Conservation (phyloP, 2,329 filamentous ascomycete species). For the Seiridium unicorne region DNA sequence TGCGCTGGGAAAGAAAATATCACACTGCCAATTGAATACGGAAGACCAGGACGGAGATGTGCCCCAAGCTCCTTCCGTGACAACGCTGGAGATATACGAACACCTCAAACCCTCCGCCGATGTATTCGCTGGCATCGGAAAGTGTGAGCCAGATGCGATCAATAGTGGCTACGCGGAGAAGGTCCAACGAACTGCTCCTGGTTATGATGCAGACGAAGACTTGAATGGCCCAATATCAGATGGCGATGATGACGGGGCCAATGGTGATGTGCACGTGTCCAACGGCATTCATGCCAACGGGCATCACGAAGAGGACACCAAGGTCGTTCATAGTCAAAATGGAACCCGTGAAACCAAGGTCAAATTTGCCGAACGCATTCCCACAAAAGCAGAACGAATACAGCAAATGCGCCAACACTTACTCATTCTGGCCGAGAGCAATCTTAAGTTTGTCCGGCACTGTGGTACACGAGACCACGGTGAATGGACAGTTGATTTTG, state of each 20-base stretch:
- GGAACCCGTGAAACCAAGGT: slow-evolving; percentile 37
- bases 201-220: slow-evolving; percentile 24
- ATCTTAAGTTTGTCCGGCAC: slow-evolving; percentile 66
- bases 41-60: slow-evolving; percentile 35
- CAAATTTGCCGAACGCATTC: slow-evolving; percentile 48
- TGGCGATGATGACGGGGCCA: slow-evolving; percentile 32
- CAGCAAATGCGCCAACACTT: slow-evolving; percentile 70
- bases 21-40: slow-evolving; percentile 63
- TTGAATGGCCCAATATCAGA: slow-evolving; percentile 28
- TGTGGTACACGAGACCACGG: slow-evolving; percentile 62
- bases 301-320: slow-evolving; percentile 11
- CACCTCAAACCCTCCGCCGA: slow-evolving; percentile 52
- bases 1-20: slow-evolving; percentile 66
- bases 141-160: slow-evolving; percentile 36
- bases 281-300: slow-evolving; percentile 25
- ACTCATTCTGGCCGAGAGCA: slow-evolving; percentile 68
- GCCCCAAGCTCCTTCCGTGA: slow-evolving; percentile 37
- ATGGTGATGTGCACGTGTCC: slow-evolving; percentile 18
- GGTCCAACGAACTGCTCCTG: slow-evolving; percentile 36
- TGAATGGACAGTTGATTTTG: slow-evolving; percentile 83
- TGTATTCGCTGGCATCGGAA: slow-evolving; percentile 57
- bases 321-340: slow-evolving; percentile 17
- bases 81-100: slow-evolving; percentile 56
- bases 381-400: slow-evolving; percentile 44
- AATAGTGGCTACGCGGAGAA: slow-evolving; percentile 47